A percentile compares a stretch with the other conserved stretches of the same genome.
Evolutionary conservation across 2,329 filamentous ascomycete genomes (phyloP).

Genomic region (Ambrosiella cleistominuta): DNA sequence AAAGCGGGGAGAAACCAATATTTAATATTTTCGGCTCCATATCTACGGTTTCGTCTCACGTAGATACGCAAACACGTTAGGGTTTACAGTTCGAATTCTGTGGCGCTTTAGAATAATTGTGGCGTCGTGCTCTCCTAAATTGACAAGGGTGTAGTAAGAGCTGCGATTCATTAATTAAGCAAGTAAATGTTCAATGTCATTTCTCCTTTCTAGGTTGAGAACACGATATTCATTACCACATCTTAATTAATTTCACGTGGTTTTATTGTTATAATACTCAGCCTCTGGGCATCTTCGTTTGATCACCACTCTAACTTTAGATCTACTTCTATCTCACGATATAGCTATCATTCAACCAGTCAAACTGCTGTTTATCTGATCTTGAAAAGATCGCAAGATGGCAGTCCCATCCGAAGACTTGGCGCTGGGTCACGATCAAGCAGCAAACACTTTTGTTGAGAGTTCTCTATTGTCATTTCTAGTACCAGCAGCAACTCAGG

Average conservation of each 20-base stretch:
- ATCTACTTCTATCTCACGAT: too few relatives aligned
- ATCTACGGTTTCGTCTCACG: too few relatives aligned
- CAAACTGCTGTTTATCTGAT: too few relatives aligned
- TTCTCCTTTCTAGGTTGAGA: neutral
- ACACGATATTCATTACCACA: neutral
- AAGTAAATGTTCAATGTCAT: neutral
- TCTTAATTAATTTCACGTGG: neutral
- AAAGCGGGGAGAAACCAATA: constrained; percentile 8
- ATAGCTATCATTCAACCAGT: too few relatives aligned
- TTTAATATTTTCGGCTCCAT: neutral
- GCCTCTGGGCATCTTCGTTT: neutral
- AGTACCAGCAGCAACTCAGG: constrained; percentile 37
- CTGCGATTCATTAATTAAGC: neutral
- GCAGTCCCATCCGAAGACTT: constrained; percentile 19
- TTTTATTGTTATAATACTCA: neutral
- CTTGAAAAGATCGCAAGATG: constrained; percentile 13
- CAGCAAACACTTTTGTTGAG: constrained; percentile 33
- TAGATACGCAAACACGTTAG: too few relatives aligned
- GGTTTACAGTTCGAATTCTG: too few relatives aligned
- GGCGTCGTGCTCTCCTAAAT: neutral
- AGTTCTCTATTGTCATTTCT: constrained; percentile 43
- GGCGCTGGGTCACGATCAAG: constrained; percentile 15
- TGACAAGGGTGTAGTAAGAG: neutral
- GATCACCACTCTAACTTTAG: too few relatives aligned
- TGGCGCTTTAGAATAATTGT: too few relatives aligned